phyloP scores from a whole-genome alignment of 1,284 basidiomycete species.

The Heterobasidion occidentale region DNA sequence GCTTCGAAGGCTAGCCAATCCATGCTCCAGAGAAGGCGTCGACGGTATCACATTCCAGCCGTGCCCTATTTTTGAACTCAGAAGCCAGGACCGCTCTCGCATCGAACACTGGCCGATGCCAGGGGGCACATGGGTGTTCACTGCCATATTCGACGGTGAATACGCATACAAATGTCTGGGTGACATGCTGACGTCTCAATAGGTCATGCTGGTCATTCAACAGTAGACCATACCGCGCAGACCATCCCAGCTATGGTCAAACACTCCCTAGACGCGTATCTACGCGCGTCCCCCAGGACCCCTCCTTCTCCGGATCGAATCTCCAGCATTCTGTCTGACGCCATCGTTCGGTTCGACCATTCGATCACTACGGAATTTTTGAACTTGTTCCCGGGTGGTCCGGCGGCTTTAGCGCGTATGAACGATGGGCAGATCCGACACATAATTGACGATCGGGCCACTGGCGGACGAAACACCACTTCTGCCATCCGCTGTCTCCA shows the following conservation, averaged over 20 bases:
- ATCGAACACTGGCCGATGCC: slow-evolving; percentile 47
- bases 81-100: slow-evolving; percentile 48
- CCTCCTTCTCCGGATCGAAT: slow-evolving; percentile 29
- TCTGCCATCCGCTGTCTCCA: slow-evolving; percentile 43
- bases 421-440: slow-evolving; percentile 17
- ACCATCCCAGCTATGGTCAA: slow-evolving; percentile 38
- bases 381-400: slow-evolving; percentile 32
- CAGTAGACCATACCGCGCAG: slow-evolving; percentile 42
- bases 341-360: slow-evolving; percentile 33
- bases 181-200: slow-evolving; percentile 4
- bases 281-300: slow-evolving; percentile 23
- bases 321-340: slow-evolving; percentile 31
- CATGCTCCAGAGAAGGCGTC: slow-evolving; percentile 28
- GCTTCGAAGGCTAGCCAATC: slow-evolving; percentile 29
- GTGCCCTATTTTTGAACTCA: slow-evolving; percentile 37
- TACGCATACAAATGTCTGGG: neutral
- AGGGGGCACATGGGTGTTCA: slow-evolving; percentile 49
- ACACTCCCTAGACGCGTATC: slow-evolving; percentile 29
- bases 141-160: slow-evolving; percentile 55
- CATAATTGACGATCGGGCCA: slow-evolving; percentile 17
- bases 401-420: slow-evolving; percentile 15
- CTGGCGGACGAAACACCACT: slow-evolving; percentile 18
- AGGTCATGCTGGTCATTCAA: slow-evolving; percentile 59
- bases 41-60: slow-evolving; percentile 55
- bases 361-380: slow-evolving; percentile 37